phyloP scores from a whole-genome alignment of 331 rosid genomes.

The Arachis monticola region DNA sequence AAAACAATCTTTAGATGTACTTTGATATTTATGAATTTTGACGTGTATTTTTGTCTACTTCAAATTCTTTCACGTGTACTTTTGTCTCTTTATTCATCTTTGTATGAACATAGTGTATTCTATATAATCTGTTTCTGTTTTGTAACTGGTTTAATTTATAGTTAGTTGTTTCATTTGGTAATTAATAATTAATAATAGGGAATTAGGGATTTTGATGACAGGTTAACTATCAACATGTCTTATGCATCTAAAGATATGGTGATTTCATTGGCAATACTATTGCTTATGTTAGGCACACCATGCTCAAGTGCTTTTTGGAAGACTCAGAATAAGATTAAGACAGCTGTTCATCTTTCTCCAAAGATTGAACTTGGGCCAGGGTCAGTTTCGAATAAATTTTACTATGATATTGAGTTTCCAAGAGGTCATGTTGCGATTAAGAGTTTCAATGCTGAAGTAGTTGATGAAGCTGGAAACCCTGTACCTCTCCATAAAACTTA shows the following conservation, averaged over 20 bases:
- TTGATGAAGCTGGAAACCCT: slow-evolving; percentile 64
- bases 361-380: slow-evolving; percentile 48
- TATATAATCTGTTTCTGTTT: background rate
- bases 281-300: slow-evolving; percentile 36
- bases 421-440: slow-evolving; percentile 71
- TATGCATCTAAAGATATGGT: slow-evolving; percentile 30
- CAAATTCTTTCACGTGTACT: too few species aligned
- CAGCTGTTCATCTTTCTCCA: slow-evolving; percentile 60
- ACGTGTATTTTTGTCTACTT: too few species aligned
- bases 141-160: background rate
- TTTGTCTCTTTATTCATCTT: too few species aligned
- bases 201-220: slow-evolving; percentile 15
- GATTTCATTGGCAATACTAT: slow-evolving; percentile 35
- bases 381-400: slow-evolving; percentile 41
- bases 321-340: slow-evolving; percentile 38
- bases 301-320: slow-evolving; percentile 36
- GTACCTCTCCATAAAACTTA: slow-evolving; percentile 70
- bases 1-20: too few species aligned
- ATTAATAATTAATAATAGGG: background rate
- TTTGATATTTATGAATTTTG: too few species aligned
- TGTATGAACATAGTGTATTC: background rate
- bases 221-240: slow-evolving; percentile 35
- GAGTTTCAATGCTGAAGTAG: slow-evolving; percentile 68
- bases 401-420: slow-evolving; percentile 56
- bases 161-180: background rate